These are phyloP conservation scores for Cardiospermum halicacabum DNA, from an alignment of 345 rosid species.

Conservation along the genomic window DNA sequence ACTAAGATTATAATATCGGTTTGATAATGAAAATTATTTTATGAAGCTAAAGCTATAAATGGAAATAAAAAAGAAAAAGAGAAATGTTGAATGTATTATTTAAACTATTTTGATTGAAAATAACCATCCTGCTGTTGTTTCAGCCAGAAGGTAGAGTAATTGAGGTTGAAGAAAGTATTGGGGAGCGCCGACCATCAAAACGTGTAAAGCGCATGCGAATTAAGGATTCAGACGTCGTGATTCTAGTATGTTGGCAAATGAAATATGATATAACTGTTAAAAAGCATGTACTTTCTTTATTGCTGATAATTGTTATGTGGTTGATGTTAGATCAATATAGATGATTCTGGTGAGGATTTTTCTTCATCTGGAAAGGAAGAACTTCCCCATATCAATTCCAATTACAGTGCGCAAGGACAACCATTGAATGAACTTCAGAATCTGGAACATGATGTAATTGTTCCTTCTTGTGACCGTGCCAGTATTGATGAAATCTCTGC, in stretches of 20 bases:
- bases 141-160: conserved; percentile 59
- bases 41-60: conserved; percentile 18
- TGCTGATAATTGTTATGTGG: conserved; percentile 18
- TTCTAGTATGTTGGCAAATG: conserved; percentile 41
- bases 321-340: conserved; percentile 45
- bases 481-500: conserved; percentile 24
- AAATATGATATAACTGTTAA: conserved; percentile 10
- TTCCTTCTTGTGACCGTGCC: conserved; percentile 18
- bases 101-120: neutral
- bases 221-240: conserved; percentile 60
- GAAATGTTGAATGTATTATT: neutral
- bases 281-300: neutral
- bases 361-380: conserved; percentile 24
- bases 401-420: conserved; percentile 9
- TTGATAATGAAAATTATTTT: conserved; percentile 11
- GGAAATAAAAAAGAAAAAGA: no score
- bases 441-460: conserved; percentile 11
- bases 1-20: conserved; percentile 23
- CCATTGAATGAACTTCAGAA: conserved; percentile 21
- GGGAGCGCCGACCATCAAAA: conserved; percentile 52
- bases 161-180: conserved; percentile 43
- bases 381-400: conserved; percentile 15
- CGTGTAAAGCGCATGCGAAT: conserved; percentile 32
- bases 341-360: conserved; percentile 36
- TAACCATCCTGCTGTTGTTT: conserved; percentile 12